These are phyloP conservation scores for Aquilaria agallochum DNA, from an alignment of 441 rosid genomes.

Conservation along the genomic window DNA sequence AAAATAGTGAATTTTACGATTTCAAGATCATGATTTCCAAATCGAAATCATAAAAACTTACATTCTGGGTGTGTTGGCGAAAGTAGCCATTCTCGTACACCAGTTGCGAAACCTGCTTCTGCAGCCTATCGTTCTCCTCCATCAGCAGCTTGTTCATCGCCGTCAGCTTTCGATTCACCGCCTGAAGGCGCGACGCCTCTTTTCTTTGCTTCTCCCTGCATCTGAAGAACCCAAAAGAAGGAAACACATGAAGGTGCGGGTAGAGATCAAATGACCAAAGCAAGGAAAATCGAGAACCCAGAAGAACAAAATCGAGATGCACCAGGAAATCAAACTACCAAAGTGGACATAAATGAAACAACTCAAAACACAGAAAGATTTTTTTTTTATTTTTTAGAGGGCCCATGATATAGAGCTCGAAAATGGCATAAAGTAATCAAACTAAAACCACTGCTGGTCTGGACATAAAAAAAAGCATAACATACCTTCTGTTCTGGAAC, in stretches of 20 bases:
- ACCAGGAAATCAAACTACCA: neutral
- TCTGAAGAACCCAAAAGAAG: slow-evolving; percentile 38
- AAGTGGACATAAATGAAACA: neutral
- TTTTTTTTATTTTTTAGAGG: neutral
- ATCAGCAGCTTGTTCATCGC: slow-evolving; percentile 98
- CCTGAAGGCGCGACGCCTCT: slow-evolving; percentile 96
- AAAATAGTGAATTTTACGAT: neutral
- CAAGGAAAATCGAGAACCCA: neutral
- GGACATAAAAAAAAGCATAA: neutral
- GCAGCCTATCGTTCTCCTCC: slow-evolving; percentile 99
- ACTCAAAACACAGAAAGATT: neutral
- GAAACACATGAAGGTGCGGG: neutral
- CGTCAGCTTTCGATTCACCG: slow-evolving; percentile 87
- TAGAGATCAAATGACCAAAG: neutral
- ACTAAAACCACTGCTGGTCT: no score
- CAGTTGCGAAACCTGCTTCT: slow-evolving; percentile 96
- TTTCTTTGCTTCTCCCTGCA: slow-evolving; percentile 99
- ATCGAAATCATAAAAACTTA: slow-evolving; percentile 27
- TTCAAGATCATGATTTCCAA: no score
- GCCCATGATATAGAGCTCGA: no score
- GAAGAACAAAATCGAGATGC: no score
- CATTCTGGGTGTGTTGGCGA: slow-evolving; percentile 86
- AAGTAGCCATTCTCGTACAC: slow-evolving; percentile 97
- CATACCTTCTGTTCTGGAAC: slow-evolving; percentile 97
- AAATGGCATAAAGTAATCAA: no score